Base-by-base conservation (phyloP, 2,329 filamentous ascomycete species). In the Lachnellula subtilissima region DNA sequence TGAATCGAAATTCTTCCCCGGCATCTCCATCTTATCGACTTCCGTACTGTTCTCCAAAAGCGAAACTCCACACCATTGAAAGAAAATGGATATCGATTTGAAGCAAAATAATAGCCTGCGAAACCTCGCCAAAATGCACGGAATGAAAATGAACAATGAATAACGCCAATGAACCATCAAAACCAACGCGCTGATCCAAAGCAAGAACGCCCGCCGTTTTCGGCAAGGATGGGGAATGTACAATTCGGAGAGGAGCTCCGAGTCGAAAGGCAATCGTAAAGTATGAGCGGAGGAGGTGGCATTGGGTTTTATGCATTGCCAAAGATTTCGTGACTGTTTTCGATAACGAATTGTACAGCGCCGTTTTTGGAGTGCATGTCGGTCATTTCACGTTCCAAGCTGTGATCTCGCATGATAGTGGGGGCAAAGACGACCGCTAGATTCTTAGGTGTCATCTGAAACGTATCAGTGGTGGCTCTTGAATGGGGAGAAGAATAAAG, bases 381-480 rank as follows among this genome's bases (percentile, higher is more conserved):
- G 32, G 87, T 93, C 85, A 99, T 95, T 72, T 99, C 94, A 59
- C 91, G 86, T 71, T 96, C 91, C 59, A 97, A 82, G 67, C 87
- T 93, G 69, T 86, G 81, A 55, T 95, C 91, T 64, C 93, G 84
- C 90, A 99, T 96, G 65, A 99, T 95, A 1, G 94, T 99, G 7
- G 94, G 94, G 8, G 94, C 94, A 70, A 99, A 99, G 39, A 99
- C 94, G 43, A 99, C 94, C 3, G 94, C 91, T 59, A 97, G 76
- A 70, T 99, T 99, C 74, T 95, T 89, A 55, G 93, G 89, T 23
- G 91, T 96, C 94, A 99, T 99, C 85, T 89, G 58, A 2, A 47
- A 12, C 47, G 28, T 3, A 56, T 72, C 61, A 74, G 69, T 39
- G 53, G 58, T 22, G 23, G 17, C 17, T 47, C 15, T 22, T 23